Conservation (phyloP, 1,284 basidiomycete species). For the Ceratobasidium sp. region DNA sequence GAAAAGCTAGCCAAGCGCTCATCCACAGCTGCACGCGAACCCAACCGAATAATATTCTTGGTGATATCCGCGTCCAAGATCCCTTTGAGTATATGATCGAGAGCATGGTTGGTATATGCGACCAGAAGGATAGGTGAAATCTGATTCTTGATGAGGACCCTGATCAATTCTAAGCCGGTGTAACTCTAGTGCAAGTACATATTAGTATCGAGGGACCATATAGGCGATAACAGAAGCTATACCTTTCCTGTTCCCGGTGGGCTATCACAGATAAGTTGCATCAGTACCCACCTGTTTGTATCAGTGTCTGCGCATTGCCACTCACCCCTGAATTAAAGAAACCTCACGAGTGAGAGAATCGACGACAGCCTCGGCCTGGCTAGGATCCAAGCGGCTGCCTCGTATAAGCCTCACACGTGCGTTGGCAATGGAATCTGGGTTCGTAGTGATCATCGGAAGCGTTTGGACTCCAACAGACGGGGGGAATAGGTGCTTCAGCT, state of each 20-base stretch:
- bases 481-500: slow-evolving; percentile 60
- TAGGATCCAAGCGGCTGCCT: slow-evolving; percentile 66
- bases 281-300: background rate
- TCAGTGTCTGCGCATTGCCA: slow-evolving; percentile 12
- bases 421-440: slow-evolving; percentile 55
- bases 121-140: slow-evolving; percentile 71
- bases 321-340: slow-evolving; percentile 74
- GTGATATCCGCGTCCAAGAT: slow-evolving; percentile 72
- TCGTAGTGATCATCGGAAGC: slow-evolving; percentile 54
- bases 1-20: slow-evolving; percentile 67
- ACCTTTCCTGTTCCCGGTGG: slow-evolving; percentile 83
- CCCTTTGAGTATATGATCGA: slow-evolving; percentile 73
- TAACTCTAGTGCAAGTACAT: slow-evolving; percentile 60
- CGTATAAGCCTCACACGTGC: slow-evolving; percentile 58
- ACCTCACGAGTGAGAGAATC: slow-evolving; percentile 68
- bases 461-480: slow-evolving; percentile 43
- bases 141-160: slow-evolving; percentile 65
- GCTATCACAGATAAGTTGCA: slow-evolving; percentile 52
- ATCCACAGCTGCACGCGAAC: slow-evolving; percentile 64
- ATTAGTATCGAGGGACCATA: background rate
- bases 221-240: slow-evolving; percentile 54
- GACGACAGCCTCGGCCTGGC: slow-evolving; percentile 74
- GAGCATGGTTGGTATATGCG: slow-evolving; percentile 78
- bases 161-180: slow-evolving; percentile 71
- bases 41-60: slow-evolving; percentile 68